Base-by-base conservation (phyloP, 345 rosid genomes). In the Odontarrhena argentea region DNA sequence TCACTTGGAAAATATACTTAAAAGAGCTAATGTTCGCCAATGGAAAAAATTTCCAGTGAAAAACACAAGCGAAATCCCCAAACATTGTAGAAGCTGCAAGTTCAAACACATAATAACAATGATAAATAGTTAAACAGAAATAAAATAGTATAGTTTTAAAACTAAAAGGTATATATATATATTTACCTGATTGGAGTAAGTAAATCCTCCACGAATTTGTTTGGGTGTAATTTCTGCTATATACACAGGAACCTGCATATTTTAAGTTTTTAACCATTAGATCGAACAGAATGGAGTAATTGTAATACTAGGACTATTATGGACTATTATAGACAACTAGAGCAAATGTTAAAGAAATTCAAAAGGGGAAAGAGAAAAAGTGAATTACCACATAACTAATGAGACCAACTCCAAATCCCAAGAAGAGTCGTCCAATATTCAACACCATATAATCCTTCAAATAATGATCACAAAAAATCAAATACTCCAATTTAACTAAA, bases 1-100 rank as follows among this genome's bases (percentile, higher is more conserved):
- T 42, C 15, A 63, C 3, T 1, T 8, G 54, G 46, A 41, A 13
- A 11, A 11, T 46, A 18, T 70, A 84, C 84, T 74, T 50, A 78
- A 53, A 28, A 80, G 48, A 51, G 88, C 84, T 70, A 80, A 59
- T 14, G 71, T 78, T 22, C 83, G 81, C 88, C 88, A 84, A 8
- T 66, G 66, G 14, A 82, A 63, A 37, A 80, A 44, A 52, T 82
- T 78, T 41, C 86, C 89, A 3, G 73, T 38, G 11, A 78, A 63
- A 69, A 73, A 84, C 48, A 69, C 42, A 11, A 78, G 65, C 2
- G 86, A 74, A 37, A 74, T 3, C 3, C 88, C 88, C 43, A 59
- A 41, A 14, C 64, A 32, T 34, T 69, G 37, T 76, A 78, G 71
- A 69, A 84, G 77, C 86, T 84, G 76, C 57, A 58, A 32, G 24